Conservation (phyloP, 2,329 filamentous ascomycete species). For the Pseudogymnoascus sp. region DNA sequence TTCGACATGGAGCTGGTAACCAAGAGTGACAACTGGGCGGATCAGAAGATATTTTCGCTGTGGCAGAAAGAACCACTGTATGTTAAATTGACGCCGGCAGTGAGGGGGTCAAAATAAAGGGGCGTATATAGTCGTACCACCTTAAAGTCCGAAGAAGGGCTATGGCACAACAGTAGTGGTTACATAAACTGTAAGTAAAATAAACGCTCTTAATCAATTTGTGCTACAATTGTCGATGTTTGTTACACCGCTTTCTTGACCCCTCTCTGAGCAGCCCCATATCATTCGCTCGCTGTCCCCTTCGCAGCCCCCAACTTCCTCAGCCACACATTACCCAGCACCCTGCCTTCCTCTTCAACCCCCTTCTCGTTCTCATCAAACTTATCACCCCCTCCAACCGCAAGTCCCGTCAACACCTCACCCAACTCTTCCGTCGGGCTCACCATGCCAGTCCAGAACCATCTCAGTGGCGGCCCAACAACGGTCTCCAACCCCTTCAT, state of each 20-base stretch:
- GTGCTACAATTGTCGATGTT: neutral
- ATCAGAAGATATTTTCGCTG: slow-evolving; percentile 14
- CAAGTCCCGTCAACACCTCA: slow-evolving; percentile 39
- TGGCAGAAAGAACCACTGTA: slow-evolving; percentile 17
- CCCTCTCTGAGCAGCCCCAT: neutral
- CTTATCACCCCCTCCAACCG: slow-evolving; percentile 37
- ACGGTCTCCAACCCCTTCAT: slow-evolving; percentile 14
- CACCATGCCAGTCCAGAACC: slow-evolving; percentile 27
- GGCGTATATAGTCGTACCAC: no score
- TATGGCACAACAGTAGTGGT: neutral
- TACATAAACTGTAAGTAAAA: neutral
- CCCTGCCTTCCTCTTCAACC: slow-evolving; percentile 30
- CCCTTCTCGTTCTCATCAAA: slow-evolving; percentile 29
- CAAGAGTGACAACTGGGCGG: slow-evolving; percentile 11
- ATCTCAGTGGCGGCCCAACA: slow-evolving; percentile 21
- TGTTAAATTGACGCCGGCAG: slow-evolving; percentile 10
- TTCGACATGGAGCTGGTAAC: slow-evolving; percentile 16
- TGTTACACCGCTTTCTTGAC: neutral
- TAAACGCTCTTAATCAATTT: neutral
- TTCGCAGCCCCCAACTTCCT: slow-evolving; percentile 30
- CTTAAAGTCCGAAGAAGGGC: neutral
- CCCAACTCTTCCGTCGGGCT: slow-evolving; percentile 41
- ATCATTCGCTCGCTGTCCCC: neutral
- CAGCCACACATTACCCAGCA: slow-evolving; percentile 32
- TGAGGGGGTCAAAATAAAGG: neutral